Conservation (phyloP, 2,329 filamentous ascomycete species). For the Paecilomyces formosus region DNA sequence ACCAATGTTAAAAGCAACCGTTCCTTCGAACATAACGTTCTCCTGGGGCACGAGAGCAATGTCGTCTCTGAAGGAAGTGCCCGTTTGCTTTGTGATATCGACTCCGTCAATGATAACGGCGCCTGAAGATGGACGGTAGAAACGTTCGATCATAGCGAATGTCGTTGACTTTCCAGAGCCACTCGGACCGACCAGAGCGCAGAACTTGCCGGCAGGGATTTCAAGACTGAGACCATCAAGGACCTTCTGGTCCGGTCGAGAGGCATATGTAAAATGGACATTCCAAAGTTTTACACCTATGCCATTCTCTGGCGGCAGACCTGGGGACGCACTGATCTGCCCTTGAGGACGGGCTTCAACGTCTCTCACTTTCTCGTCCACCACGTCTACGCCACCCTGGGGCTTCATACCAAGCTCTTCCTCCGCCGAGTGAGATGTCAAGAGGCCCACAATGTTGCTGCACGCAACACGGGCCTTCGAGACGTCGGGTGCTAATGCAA, state of each 20-base stretch:
- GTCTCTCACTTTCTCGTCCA: constrained; percentile 18
- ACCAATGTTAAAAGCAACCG: constrained; percentile 40
- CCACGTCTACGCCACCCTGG: constrained; percentile 7
- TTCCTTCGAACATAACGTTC: constrained; percentile 42
- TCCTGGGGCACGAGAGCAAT: constrained; percentile 43
- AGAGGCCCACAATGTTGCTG: constrained; percentile 44
- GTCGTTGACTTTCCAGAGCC: constrained; percentile 63
- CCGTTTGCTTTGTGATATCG: constrained; percentile 35
- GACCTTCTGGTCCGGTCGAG: constrained; percentile 51
- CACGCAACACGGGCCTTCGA: constrained; percentile 55
- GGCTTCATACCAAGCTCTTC: constrained; percentile 12
- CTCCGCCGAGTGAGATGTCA: constrained; percentile 21
- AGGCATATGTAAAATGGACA: constrained; percentile 60
- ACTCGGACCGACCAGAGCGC: constrained; percentile 57
- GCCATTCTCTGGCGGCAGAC: constrained; percentile 20
- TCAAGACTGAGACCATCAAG: constrained; percentile 50
- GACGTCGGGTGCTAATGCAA: constrained; percentile 61
- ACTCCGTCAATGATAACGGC: constrained; percentile 46
- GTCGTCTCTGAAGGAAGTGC: constrained; percentile 34
- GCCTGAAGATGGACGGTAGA: constrained; percentile 47
- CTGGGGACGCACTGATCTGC: not conserved
- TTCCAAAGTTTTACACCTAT: constrained; percentile 49
- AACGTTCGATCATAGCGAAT: constrained; percentile 48
- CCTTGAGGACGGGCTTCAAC: constrained; percentile 14
- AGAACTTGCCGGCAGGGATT: constrained; percentile 54